Percentiles rank a stretch among this genome's conserved stretches.
These are phyloP conservation scores for Stagonosporopsis cucurbitacearum DNA, from an alignment of 2,329 filamentous ascomycete species.

Conservation along the genomic window DNA sequence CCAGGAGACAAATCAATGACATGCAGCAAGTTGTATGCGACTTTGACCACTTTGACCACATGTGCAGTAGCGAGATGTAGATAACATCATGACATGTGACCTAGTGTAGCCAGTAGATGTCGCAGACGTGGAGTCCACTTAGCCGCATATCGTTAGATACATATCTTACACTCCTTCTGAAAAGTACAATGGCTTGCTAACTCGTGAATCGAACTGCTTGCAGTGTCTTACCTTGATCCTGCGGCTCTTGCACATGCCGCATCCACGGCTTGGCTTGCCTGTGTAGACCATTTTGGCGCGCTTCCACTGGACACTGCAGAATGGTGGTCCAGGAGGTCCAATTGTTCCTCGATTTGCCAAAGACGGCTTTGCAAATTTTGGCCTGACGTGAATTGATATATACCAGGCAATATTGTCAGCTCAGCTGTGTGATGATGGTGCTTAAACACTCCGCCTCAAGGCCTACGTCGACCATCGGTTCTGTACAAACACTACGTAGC, in stretches of 20 bases:
- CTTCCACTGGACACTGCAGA: neutral
- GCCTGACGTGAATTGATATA: conserved; percentile 9
- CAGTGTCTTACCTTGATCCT: conserved; percentile 69
- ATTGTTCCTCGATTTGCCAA: neutral
- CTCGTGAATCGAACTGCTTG: neutral
- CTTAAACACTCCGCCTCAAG: conserved; percentile 14
- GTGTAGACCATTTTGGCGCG: conserved; percentile 50
- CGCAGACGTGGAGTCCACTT: neutral
- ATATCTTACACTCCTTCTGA: neutral
- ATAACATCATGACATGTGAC: neutral
- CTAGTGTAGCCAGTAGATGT: neutral
- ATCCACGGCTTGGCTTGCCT: conserved; percentile 60
- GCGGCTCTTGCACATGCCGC: conserved; percentile 75
- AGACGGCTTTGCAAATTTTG: neutral
- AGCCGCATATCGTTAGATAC: neutral
- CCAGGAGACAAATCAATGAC: neutral
- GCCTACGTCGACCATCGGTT: conserved; percentile 16
- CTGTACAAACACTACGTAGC: conserved; percentile 16
- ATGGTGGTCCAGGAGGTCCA: neutral
- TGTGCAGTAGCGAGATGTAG: neutral
- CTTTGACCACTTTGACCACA: neutral
- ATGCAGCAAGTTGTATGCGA: neutral
- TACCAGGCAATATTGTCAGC: conserved; percentile 2
- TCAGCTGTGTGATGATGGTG: conserved; percentile 5
- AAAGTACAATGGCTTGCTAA: neutral